phyloP scores from a whole-genome alignment of 2,329 filamentous ascomycete species.

The Sphaerulina musiva region DNA sequence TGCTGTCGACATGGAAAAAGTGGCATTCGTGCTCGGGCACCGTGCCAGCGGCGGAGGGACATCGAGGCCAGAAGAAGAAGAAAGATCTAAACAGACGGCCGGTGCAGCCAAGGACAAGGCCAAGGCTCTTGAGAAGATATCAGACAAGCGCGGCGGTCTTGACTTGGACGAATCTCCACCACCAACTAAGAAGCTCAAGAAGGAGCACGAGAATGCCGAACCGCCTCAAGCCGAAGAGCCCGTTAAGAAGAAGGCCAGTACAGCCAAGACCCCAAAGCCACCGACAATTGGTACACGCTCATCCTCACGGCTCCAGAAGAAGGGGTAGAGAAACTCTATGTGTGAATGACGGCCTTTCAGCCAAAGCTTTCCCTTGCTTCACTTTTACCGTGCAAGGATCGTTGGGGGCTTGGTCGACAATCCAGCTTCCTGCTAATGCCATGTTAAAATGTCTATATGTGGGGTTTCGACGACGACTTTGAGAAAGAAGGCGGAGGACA shows the following conservation, averaged over 20 bases:
- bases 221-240: neutral
- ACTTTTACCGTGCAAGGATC: too few relatives aligned
- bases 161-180: neutral
- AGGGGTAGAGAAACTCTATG: neutral
- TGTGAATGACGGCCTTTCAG: too few relatives aligned
- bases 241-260: neutral
- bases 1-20: constrained; percentile 18
- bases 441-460: neutral
- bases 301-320: neutral
- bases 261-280: neutral
- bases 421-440: too few relatives aligned
- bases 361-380: neutral
- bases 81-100: neutral
- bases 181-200: constrained; percentile 4
- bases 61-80: neutral
- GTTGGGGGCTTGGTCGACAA: too few relatives aligned
- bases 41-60: neutral
- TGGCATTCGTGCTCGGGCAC: constrained; percentile 20
- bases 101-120: neutral
- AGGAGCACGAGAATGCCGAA: neutral
- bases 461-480: neutral
- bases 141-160: neutral
- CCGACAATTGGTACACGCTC: neutral
- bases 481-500: neutral
- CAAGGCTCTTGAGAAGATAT: neutral